phyloP scores from a whole-genome alignment of 1,284 basidiomycete genomes.

The Malassezia obtusa region DNA sequence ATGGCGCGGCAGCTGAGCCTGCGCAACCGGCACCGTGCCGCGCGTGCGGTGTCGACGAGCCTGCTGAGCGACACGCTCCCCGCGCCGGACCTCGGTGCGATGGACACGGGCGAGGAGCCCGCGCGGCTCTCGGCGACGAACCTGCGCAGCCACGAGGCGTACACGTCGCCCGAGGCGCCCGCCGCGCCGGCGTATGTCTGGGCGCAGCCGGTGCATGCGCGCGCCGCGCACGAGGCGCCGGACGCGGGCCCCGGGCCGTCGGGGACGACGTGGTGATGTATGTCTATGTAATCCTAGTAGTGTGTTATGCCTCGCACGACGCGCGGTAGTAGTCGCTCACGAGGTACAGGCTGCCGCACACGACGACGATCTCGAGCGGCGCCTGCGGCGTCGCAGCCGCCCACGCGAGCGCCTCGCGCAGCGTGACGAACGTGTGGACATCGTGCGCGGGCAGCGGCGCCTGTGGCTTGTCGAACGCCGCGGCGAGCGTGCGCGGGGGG shows the following conservation, averaged over 20 bases:
- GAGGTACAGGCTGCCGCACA: slow-evolving; percentile 43
- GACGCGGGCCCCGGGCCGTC: no score
- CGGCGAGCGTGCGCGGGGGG: slow-evolving; percentile 7
- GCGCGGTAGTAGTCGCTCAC: slow-evolving; percentile 33
- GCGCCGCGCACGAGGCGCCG: no score
- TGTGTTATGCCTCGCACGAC: neutral
- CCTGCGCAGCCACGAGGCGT: neutral
- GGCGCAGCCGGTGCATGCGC: no score
- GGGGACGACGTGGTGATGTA: neutral
- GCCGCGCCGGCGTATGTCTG: neutral
- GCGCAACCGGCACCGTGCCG: neutral
- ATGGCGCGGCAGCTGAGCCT: neutral
- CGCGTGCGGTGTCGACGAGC: slow-evolving; percentile 1
- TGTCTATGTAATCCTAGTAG: neutral
- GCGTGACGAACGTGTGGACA: slow-evolving; percentile 8
- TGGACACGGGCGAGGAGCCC: neutral
- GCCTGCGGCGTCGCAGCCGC: neutral
- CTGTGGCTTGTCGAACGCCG: neutral
- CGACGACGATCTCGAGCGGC: slow-evolving; percentile 20
- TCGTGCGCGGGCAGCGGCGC: neutral
- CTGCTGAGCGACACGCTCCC: slow-evolving; percentile 1
- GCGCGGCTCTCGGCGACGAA: neutral
- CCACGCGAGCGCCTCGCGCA: slow-evolving; percentile 24
- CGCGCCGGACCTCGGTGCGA: neutral
- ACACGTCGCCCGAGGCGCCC: neutral